Base-by-base conservation (phyloP, 345 rosid species). In the Melastoma malabathricum region DNA sequence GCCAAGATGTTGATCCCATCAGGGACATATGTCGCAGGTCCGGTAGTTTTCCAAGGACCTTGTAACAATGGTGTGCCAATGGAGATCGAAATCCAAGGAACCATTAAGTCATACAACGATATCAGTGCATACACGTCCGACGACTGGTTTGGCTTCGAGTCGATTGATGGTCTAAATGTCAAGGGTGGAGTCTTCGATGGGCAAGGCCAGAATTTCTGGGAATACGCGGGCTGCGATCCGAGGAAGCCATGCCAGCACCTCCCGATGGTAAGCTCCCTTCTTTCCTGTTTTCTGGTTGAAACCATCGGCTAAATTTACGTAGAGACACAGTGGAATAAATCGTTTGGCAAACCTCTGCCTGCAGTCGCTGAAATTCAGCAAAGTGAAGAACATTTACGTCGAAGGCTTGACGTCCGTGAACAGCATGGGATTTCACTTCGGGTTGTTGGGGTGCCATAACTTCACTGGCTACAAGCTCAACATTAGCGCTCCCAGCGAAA, bases 101-200 rank as follows among this genome's bases (percentile, higher is more conserved):
- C 61, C 13, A 15, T 84, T 48, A 51, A 52, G 48, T 86, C 86
- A 2, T 31, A 70, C 9, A 55, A 68, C 0, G 71, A 71, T 23
- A 3, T 57, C 13, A 67, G 59, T 16, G 65, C 59, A 16, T 84
- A 57, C 38, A 52, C 72, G 0, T 54, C 63, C 0, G 68, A 51
- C 0, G 49, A 54, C 17, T 84, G 94, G 89, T 5, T 84, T 50
- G 31, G 54, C 19, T 75, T 84, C 22, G 80, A 81, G 15, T 46
- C 9, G 12, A 67, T 84, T 0, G 60, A 75, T 41, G 67, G 76
- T 10, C 20, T 84, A 18, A 3, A 51, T 13, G 43, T 84, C 47
- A 75, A 65, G 17, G 89, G 94, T 18, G 94, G 94, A 27, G 54
- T 70, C 47, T 84, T 81, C 39, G 81, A 84, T 23, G 94, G 80